A percentile compares a stretch with the other conserved stretches of the same genome.
Conservation (phyloP, 768 basidiomycete species). For the Leccinum rimulosum region DNA sequence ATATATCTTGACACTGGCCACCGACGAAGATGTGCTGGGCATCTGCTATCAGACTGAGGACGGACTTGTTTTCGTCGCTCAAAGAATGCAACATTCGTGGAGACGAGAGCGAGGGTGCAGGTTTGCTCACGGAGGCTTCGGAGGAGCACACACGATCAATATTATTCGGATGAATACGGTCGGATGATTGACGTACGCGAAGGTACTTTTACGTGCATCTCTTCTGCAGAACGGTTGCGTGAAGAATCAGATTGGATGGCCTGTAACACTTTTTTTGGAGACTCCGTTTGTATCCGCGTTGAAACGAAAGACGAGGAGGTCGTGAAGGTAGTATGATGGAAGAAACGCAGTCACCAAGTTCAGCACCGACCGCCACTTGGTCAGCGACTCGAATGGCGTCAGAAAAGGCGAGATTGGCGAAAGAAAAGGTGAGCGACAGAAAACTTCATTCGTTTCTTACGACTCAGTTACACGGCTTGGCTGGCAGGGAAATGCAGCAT, state of each 20-base stretch:
- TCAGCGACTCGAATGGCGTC: constrained; percentile 29
- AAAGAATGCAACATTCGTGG: constrained; percentile 67
- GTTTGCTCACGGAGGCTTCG: constrained; percentile 58
- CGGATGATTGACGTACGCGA: constrained; percentile 22
- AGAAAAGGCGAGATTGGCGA: constrained; percentile 33
- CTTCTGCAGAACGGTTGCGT: constrained; percentile 3
- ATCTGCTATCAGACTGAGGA: constrained; percentile 74
- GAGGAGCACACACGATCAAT: constrained; percentile 13
- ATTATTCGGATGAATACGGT: neutral
- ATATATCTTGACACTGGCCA: constrained; percentile 73
- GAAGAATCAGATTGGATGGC: constrained; percentile 1
- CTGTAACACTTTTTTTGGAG: neutral
- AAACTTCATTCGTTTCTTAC: neutral
- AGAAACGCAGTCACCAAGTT: neutral
- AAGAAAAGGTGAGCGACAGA: constrained; percentile 27
- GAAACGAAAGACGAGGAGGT: neutral
- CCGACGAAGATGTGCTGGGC: constrained; percentile 77
- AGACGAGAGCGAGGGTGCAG: constrained; percentile 43
- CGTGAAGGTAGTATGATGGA: neutral
- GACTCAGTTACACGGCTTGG: neutral
- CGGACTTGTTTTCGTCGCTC: constrained; percentile 65
- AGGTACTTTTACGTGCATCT: constrained; percentile 19
- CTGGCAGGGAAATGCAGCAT: constrained; percentile 78
- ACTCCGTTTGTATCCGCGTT: constrained; percentile 4
- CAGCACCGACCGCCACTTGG: constrained; percentile 8